Evolutionary conservation across 2,329 filamentous ascomycete genomes (phyloP), one percentile per base, ranked within the genome.

Genomic region (Alternaria hordeiaustralica): DNA sequence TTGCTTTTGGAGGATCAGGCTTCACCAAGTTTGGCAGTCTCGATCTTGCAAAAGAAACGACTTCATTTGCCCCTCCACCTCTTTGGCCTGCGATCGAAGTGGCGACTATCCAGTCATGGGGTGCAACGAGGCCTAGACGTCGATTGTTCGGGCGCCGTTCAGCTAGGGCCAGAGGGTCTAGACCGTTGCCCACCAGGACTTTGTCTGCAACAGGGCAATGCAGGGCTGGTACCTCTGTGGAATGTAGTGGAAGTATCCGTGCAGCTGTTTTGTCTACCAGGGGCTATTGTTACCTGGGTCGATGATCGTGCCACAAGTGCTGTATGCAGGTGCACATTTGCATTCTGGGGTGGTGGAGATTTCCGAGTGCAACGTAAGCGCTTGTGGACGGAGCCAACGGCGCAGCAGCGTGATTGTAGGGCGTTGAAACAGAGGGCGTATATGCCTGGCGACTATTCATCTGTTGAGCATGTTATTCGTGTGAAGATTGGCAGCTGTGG

Each of bases 321-420:
- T 58, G 21, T 50, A 58, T 64, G 58, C 62, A 56, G 58, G 62
- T 49, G 43, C 43, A 44, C 30, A 23, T 46, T 10, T 33, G 55
- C 44, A 41, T 58, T 12, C 46, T 49, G n/a, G 54, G 45, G 58
- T 18, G 50, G 25, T 47, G 50, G 26, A 53, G 36, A 21, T 36
- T 46, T 55, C 50, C 43, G 26, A 33, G 47, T 23, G 46, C 46
- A 55, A 49, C 28, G 18, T 50, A 53, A 53, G 58, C 54, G 25
- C 44, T 59, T n/a, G 50, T 44, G 18, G 54, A 26, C 50, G n/a
- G 53, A 45, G 51, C n/a, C 44, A 28, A 23, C 25, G 23, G 54
- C 15, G 46, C 46, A 21, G 26, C 46, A 43, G 25, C 18, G 15
- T 47, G 33, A 15, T 49, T 47, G n/a, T 15, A 25, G 45, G 21